Conservation (phyloP, 768 basidiomycete species). For the Krasilnikovozyma curviuscula region DNA sequence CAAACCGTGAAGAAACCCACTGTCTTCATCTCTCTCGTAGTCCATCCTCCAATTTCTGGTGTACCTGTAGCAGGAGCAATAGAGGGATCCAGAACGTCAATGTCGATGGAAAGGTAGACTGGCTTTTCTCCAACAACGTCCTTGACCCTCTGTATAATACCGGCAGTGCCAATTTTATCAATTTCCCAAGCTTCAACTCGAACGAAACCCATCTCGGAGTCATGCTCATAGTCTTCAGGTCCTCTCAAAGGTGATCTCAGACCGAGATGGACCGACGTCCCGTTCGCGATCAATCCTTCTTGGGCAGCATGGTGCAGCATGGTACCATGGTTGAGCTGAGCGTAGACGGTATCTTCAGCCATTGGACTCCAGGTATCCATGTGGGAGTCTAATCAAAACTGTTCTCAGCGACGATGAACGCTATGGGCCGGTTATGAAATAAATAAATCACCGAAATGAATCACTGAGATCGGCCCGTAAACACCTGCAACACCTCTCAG, state of each 20-base stretch:
- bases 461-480: conserved; percentile 26
- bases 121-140: conserved; percentile 25
- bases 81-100: conserved; percentile 19
- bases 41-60: conserved; percentile 26
- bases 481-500: conserved; percentile 23
- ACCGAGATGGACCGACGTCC: too few relatives aligned
- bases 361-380: too few relatives aligned
- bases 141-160: conserved; percentile 24
- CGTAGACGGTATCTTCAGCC: too few relatives aligned
- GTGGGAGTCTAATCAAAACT: too few relatives aligned
- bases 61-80: conserved; percentile 20
- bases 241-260: too few relatives aligned
- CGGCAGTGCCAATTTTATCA: conserved; percentile 24
- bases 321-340: too few relatives aligned
- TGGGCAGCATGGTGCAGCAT: too few relatives aligned
- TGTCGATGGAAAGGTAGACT: conserved; percentile 22
- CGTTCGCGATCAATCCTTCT: too few relatives aligned
- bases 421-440: too few relatives aligned
- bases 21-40: conserved; percentile 27
- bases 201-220: conserved; percentile 23
- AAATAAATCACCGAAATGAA: conserved; percentile 27
- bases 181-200: too few relatives aligned
- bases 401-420: too few relatives aligned
- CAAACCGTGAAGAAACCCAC: too few relatives aligned
- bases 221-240: conserved; percentile 24